phyloP scores from a whole-genome alignment of 352 stramenopile species.

The Globisporangium polare region DNA sequence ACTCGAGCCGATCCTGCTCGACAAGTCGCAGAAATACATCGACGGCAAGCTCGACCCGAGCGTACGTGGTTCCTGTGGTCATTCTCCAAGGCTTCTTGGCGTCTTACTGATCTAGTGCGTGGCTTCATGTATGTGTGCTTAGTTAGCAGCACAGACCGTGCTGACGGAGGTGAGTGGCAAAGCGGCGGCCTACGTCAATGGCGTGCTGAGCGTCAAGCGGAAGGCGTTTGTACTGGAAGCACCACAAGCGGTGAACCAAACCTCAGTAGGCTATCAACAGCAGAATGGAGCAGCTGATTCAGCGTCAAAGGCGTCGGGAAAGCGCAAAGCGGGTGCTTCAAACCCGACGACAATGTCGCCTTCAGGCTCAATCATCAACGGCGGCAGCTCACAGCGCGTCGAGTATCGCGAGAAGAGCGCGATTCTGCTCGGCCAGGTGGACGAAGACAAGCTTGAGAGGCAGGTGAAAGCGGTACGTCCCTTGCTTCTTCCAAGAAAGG shows the following conservation, averaged over 20 bases:
- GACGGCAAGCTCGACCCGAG: constrained; percentile 71
- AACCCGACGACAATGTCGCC: constrained; percentile 8
- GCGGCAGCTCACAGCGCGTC: constrained; percentile 22
- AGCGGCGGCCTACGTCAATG: constrained; percentile 49
- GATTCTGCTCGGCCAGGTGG: constrained; percentile 63
- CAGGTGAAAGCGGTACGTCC: constrained; percentile 64
- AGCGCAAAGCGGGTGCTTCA: constrained; percentile 13
- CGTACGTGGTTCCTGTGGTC: constrained; percentile 20
- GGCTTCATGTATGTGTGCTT: neutral
- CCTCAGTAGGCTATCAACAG: neutral
- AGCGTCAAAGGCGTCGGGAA: neutral
- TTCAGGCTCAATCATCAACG: neutral
- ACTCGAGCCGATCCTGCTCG: constrained; percentile 68
- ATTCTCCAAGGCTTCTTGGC: neutral
- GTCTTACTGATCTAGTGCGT: neutral
- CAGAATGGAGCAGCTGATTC: neutral
- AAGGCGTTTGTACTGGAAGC: constrained; percentile 60
- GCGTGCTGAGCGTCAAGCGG: constrained; percentile 52
- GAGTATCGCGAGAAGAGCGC: constrained; percentile 59
- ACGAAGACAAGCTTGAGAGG: constrained; percentile 75
- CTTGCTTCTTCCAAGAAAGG: neutral
- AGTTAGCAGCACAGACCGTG: constrained; percentile 52
- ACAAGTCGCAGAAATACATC: constrained; percentile 82
- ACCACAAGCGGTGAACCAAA: neutral
- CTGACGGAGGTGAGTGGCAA: constrained; percentile 75